Percentiles rank a stretch among this genome's conserved stretches.
These are phyloP conservation scores for Gigaspora rosea DNA, from an alignment of 192 early-diverging fungal genomes.

Conservation along the genomic window DNA sequence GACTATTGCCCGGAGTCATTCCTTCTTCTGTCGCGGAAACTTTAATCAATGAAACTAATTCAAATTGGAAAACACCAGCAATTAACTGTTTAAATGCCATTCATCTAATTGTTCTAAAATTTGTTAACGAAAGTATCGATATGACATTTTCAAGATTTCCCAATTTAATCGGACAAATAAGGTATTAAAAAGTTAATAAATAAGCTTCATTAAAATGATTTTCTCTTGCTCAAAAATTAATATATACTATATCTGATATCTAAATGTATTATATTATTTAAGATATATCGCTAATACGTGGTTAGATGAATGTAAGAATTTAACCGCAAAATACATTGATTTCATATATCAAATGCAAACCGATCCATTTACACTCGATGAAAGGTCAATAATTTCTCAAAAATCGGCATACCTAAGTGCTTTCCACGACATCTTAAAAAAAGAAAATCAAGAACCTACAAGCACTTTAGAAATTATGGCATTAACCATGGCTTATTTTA, in stretches of 20 bases:
- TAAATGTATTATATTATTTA: neutral
- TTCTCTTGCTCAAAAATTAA: too few relatives aligned
- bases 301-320: constrained; percentile 2
- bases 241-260: too few relatives aligned
- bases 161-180: neutral
- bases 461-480: constrained; percentile 1
- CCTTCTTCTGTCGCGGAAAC: neutral
- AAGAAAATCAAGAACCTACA: neutral
- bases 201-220: too few relatives aligned
- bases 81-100: neutral
- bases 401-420: neutral
- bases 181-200: neutral
- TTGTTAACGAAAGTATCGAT: neutral
- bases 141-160: constrained; percentile 18
- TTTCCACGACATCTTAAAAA: neutral
- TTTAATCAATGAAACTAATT: neutral
- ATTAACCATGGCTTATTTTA: neutral
- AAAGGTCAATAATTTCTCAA: neutral
- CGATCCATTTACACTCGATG: constrained; percentile 16
- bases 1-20: neutral
- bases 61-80: constrained; percentile 1
- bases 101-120: neutral
- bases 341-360: neutral
- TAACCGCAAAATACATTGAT: neutral
- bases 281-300: neutral